Base-by-base conservation (phyloP, 352 stramenopile genomes). In the Phytophthora niederhauseri region DNA sequence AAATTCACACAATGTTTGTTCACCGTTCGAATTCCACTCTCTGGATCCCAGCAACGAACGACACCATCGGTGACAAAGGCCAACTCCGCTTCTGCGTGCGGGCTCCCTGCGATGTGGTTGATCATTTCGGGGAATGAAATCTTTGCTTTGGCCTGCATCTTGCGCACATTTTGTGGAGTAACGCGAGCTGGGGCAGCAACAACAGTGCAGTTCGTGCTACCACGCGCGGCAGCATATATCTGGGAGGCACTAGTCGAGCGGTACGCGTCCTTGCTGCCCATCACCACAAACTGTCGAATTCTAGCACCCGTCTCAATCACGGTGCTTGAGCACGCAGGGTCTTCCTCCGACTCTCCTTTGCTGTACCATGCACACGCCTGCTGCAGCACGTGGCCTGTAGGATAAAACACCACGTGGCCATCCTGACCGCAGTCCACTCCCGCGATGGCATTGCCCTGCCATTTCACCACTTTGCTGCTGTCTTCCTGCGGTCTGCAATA, bases 401-500 rank as follows among this genome's bases (percentile, higher is more conserved):
- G 84, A 53, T 89, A 90, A 70, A 93, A 89, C 19, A 93, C 70
- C 3, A 89, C 62, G 50, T 92, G 82, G 5, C 68, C 72, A 6
- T 77, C 59, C 2, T 60, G 50, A 7, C 59, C 72, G 31, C 66
- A 62, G 36, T 76, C 63, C 8, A 80, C 63, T 41, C 82, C 85
- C 31, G 80, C 58, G 43, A 93, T 71, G 30, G 79, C 79, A 65
- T 93, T 93, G 66, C 85, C 81, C 61, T 93, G 85, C 75, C 79
- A 86, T 57, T 81, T 83, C 11, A 78, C 77, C 14, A 89, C 52
- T 14, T 61, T 60, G 19, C 57, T 41, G 14, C 51, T 62, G 49
- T 71, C 65, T 26, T 73, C 72, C 34, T 81, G 61, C 1, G 43
- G 45, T 19, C 69, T 85, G 30, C 48, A 52, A 8, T 48, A 50